phyloP scores from a whole-genome alignment of 23 red algal genomes.

The Gracilaria caudata region DNA sequence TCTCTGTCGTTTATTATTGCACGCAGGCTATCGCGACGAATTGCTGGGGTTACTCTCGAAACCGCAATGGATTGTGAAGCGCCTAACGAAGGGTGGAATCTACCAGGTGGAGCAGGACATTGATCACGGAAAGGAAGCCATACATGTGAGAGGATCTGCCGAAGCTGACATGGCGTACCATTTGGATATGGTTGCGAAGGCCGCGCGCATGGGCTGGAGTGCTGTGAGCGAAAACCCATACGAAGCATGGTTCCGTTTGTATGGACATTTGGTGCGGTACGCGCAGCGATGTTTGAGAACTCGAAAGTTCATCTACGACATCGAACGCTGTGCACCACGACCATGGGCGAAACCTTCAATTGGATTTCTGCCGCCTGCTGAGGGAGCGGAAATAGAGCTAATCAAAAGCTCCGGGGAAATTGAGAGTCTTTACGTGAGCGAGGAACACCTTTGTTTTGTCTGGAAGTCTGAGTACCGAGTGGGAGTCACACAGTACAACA shows the following conservation, averaged over 20 bases:
- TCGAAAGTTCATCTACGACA: background rate
- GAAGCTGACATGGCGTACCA: background rate
- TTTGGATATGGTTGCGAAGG: background rate
- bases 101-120: background rate
- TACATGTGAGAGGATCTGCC: background rate
- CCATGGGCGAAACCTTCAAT: slow-evolving; percentile 2
- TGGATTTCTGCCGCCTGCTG: background rate
- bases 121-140: background rate
- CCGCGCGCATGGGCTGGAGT: background rate
- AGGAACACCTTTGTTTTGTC: background rate
- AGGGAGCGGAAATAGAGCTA: background rate
- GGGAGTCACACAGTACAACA: too few species aligned
- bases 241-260: background rate
- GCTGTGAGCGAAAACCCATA: background rate
- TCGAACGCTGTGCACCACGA: background rate
- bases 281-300: background rate
- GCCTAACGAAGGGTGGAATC: slow-evolving; percentile 1
- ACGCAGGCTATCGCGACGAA: too few species aligned
- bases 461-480: too few species aligned
- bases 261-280: background rate
- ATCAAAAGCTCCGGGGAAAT: background rate
- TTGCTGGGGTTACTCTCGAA: slow-evolving; percentile 22
- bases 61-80: slow-evolving; percentile 33
- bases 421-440: background rate
- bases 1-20: too few species aligned